Conservation (phyloP, 2,329 filamentous ascomycete genomes). For the Exophiala xenobiotica region DNA sequence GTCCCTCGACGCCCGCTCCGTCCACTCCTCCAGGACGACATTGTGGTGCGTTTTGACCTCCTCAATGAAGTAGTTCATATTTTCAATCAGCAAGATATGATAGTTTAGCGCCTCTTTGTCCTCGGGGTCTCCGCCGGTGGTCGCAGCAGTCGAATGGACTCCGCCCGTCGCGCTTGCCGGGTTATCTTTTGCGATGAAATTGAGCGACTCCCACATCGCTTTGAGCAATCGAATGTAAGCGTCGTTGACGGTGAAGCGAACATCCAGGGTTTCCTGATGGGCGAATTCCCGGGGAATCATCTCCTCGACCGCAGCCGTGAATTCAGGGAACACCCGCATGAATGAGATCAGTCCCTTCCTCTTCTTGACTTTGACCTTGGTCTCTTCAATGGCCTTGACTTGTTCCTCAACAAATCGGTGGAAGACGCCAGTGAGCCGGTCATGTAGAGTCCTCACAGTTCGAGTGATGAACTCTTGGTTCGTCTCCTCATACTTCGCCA, state of each 20-base stretch:
- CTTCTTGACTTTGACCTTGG: constrained; percentile 98
- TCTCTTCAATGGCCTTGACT: constrained; percentile 92
- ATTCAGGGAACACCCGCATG: constrained; percentile 87
- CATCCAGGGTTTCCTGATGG: constrained; percentile 60
- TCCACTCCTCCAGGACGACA: constrained; percentile 79
- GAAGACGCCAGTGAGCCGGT: constrained; percentile 72
- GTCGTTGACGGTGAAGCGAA: constrained; percentile 76
- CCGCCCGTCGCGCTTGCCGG: constrained; percentile 52
- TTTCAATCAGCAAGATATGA: constrained; percentile 95
- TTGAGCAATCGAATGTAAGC: constrained; percentile 88
- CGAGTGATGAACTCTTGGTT: constrained; percentile 89
- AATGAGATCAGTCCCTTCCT: constrained; percentile 95
- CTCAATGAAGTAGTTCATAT: constrained; percentile 97
- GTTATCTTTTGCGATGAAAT: constrained; percentile 80
- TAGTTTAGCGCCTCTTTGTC: constrained; percentile 97
- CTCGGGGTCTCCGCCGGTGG: constrained; percentile 61
- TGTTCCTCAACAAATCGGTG: constrained; percentile 91
- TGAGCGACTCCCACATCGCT: constrained; percentile 95
- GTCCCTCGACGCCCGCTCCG: constrained; percentile 72
- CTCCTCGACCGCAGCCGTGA: constrained; percentile 78
- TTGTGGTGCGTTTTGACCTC: constrained; percentile 77
- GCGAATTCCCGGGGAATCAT: constrained; percentile 64
- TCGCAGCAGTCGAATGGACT: constrained; percentile 20
- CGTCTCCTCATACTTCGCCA: constrained; percentile 77
- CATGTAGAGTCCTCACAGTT: constrained; percentile 75